phyloP scores from a whole-genome alignment of 1,284 basidiomycete species.

The Rhodotorula sp. region DNA sequence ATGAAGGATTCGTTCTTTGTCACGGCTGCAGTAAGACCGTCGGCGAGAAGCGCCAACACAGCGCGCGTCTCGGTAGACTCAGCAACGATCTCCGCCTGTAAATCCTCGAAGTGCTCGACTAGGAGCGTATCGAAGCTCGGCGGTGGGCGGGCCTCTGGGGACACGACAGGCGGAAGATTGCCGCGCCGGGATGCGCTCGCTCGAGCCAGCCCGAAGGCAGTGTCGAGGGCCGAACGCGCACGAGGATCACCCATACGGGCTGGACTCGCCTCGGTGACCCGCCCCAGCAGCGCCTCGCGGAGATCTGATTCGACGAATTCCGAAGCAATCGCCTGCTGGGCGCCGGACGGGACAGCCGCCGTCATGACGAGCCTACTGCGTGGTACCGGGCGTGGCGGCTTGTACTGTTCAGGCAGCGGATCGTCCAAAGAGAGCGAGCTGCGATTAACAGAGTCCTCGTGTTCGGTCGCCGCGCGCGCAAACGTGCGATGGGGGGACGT shows the following conservation, averaged over 20 bases:
- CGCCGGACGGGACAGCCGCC: neutral
- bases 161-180: too few species aligned
- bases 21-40: too few species aligned
- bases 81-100: too few species aligned
- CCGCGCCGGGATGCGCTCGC: neutral
- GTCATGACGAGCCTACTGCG: conserved; percentile 7
- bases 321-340: neutral
- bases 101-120: too few species aligned
- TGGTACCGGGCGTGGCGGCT: neutral
- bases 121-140: too few species aligned
- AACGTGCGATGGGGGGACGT: neutral
- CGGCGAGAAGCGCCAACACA: too few species aligned
- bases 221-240: neutral
- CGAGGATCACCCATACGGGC: conserved; percentile 14
- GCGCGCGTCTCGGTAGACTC: too few species aligned
- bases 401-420: conserved; percentile 24
- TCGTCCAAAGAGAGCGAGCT: conserved; percentile 16
- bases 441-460: neutral
- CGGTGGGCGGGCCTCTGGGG: too few species aligned
- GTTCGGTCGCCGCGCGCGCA: neutral
- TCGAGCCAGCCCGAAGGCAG: neutral
- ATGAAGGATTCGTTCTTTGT: too few species aligned
- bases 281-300: neutral
- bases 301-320: neutral
- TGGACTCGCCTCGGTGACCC: neutral